Percentiles rank a stretch among this genome's conserved stretches.
phyloP scores from a whole-genome alignment of 345 rosid species.

The Nephelium lappaceum region DNA sequence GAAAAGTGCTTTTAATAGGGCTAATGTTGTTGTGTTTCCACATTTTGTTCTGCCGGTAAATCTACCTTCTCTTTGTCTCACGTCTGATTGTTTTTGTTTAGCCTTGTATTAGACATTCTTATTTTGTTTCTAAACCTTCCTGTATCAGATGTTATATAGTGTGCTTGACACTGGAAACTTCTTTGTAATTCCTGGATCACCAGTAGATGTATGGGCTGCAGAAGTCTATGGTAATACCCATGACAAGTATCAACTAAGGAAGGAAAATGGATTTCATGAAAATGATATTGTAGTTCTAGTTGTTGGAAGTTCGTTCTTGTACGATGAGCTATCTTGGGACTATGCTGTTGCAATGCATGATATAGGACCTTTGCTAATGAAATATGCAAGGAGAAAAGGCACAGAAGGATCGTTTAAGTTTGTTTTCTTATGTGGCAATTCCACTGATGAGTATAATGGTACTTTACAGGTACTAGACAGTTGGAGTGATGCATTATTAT shows the following conservation, averaged over 20 bases:
- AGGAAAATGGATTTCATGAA: constrained; percentile 52
- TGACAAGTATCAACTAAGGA: constrained; percentile 62
- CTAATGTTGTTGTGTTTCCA: constrained; percentile 74
- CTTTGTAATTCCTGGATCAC: constrained; percentile 92
- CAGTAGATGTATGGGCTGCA: constrained; percentile 89
- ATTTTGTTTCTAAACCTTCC: constrained; percentile 34
- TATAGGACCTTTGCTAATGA: constrained; percentile 75
- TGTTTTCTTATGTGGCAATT: constrained; percentile 83
- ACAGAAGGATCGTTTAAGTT: constrained; percentile 65
- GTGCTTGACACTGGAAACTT: constrained; percentile 95
- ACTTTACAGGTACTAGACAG: constrained; percentile 67
- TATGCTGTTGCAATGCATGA: constrained; percentile 80
- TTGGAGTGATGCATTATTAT: constrained; percentile 20
- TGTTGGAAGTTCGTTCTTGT: constrained; percentile 86
- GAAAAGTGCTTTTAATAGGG: constrained; percentile 80
- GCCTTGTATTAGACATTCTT: constrained; percentile 23
- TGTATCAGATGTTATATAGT: constrained; percentile 87
- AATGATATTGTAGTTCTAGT: constrained; percentile 78
- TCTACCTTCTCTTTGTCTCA: constrained; percentile 15
- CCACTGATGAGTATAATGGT: constrained; percentile 63
- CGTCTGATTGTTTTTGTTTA: not conserved
- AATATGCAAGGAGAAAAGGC: constrained; percentile 72
- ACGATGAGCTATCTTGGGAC: constrained; percentile 80
- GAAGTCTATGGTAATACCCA: constrained; percentile 65
- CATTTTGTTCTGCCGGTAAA: constrained; percentile 83